These are phyloP conservation scores for Globisporangium megalacanthum DNA, from an alignment of 352 stramenopile genomes.

Conservation along the genomic window DNA sequence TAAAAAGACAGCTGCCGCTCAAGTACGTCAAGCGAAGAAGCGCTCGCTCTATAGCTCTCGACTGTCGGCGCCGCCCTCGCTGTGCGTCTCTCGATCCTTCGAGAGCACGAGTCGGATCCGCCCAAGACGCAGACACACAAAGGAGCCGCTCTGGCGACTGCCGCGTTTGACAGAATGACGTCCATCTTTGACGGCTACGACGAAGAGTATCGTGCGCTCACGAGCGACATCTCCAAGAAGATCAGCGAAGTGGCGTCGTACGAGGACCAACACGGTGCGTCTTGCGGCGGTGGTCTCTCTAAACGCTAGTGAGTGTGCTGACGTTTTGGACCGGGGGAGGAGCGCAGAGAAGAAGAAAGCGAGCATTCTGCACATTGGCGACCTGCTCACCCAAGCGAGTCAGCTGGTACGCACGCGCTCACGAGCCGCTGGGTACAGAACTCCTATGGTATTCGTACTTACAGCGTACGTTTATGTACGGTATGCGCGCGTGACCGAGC, in stretches of 20 bases:
- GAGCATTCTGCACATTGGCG: slow-evolving; percentile 74
- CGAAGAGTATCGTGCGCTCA: slow-evolving; percentile 80
- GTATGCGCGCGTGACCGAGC: background rate
- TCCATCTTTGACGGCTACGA: slow-evolving; percentile 88
- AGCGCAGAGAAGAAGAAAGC: slow-evolving; percentile 79
- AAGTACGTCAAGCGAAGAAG: no score
- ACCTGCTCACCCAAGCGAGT: slow-evolving; percentile 74
- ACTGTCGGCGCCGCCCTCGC: background rate
- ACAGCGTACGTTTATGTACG: background rate
- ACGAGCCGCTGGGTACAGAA: background rate
- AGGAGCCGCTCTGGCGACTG: background rate
- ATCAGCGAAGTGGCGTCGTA: slow-evolving; percentile 85
- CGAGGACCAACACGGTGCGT: slow-evolving; percentile 69
- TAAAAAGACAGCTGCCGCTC: no score
- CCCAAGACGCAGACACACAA: no score
- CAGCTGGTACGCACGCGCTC: slow-evolving; percentile 50
- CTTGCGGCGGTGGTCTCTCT: no score
- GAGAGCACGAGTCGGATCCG: no score
- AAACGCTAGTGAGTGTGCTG: background rate
- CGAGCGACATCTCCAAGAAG: slow-evolving; percentile 86
- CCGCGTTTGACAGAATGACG: slow-evolving; percentile 50
- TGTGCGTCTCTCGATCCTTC: background rate
- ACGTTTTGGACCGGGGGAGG: background rate
- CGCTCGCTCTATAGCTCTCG: no score
- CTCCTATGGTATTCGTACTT: background rate